Base-by-base conservation (phyloP, 2,329 filamentous ascomycete genomes). In the Paecilomyces niveus region DNA sequence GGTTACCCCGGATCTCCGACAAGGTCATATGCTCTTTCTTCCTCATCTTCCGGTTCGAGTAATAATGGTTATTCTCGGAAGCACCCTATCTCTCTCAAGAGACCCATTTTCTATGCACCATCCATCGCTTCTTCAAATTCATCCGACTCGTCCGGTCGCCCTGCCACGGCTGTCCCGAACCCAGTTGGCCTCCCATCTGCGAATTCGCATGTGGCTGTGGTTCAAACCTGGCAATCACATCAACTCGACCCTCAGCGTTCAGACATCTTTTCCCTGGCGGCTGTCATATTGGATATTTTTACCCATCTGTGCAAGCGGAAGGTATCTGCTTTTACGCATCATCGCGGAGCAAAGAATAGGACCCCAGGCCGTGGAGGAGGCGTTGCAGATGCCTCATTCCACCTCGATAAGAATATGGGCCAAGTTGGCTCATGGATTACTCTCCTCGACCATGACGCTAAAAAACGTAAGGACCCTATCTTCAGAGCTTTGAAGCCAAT, bases 201-300 rank as follows among this genome's bases (percentile, higher is more conserved):
- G 59, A 66, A 71, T 26, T 61, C 61, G 11, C 60, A 67, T 10
- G 67, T 64, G 29, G 65, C 72, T 18, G 62, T 75, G 52, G 65
- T 74, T 22, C 68, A 73, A 55, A 74, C 67, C 7, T 75, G 69
- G 70, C 79, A 76, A 66, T 71, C 72, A 3, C 67, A 65, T 45
- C 70, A 72, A 55, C 64, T 67, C 24, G 67, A 72, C 54, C 67
- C 70, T 29, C 67, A 69, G 53, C 63, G 74, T 45, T 78, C 81
- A 11, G 84, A 87, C 63, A 72, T 86, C 15, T 87, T 83, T 71
- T 83, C 82, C 26, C 75, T 87, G 0, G 84, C 78, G 3, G 84
- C 83, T 55, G 73, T 85, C 21, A 83, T 78, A 59, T 71, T 86
- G 18, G 83, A 86, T 62, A 81, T 87, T 49, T 65, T 86, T 18